Evolutionary conservation across 495 filamentous ascomycete species (phyloP), one percentile per base, ranked within the genome.

Genomic region (Pyrenula aspistea): DNA sequence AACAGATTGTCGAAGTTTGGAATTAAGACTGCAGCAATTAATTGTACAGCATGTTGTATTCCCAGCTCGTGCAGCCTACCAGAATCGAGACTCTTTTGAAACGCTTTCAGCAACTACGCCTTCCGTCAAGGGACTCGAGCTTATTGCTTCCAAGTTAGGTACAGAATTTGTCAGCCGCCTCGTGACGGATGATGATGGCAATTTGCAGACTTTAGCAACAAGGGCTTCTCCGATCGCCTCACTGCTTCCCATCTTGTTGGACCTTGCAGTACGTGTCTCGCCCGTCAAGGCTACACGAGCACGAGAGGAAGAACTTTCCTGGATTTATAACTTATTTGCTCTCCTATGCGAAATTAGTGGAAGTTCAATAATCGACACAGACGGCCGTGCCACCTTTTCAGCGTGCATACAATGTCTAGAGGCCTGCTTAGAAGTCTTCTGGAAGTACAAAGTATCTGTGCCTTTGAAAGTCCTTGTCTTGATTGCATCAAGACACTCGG

Each of bases 261-360:
- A 78, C 25, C 71, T 86, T 55, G 82, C 80, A 2, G 72, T 78
- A 19, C 74, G 74, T 51, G 78, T 69, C 22, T 70, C 78, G 2
- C 77, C 81, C 23, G 69, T 76, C 24, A 71, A 79, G 53, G 69
- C 77, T 10, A 78, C 79, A 53, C 73, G 80, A 53, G 71, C 73
- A 22, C 77, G 51, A 77, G 74, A 15, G 50, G 70, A 79, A 25
- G 83, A 86, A 60, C 75, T 77, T 24, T 71, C 73, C 2, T 90
- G 87, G 87, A 61, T 83, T n/a, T 81, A 87, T 65, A 74, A 71
- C 0, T 71, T 87, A 8, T 89, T 89, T 59, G 75, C 77, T 54
- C 69, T 71, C 10, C 68, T 86, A 36, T 70, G 72, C 20, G 24
- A 52, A 15, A 51, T 51, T 25, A 59, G 52, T 22, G 54, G 24